Percentiles rank a stretch among this genome's conserved stretches.
Conservation (phyloP, 768 basidiomycete genomes). For the Boletales sp. region DNA sequence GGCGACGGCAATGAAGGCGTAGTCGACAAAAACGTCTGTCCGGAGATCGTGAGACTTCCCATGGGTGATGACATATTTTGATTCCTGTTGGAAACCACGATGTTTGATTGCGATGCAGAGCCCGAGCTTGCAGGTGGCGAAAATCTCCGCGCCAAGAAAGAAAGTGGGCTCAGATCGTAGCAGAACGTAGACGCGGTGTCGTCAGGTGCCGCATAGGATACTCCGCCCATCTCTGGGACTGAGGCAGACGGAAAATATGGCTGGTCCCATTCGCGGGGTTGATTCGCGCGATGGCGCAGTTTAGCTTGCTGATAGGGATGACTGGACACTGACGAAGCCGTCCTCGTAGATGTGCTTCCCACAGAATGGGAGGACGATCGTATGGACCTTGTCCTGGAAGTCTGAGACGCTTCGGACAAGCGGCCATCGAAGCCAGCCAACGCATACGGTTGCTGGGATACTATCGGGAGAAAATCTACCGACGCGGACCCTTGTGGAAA, state of each 20-base stretch:
- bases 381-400: background rate
- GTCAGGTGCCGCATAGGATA: background rate
- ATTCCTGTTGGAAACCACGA: background rate
- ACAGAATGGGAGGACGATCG: conserved; percentile 5
- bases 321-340: conserved; percentile 1
- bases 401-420: background rate
- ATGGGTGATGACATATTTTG: conserved; percentile 2
- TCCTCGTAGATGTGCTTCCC: conserved; percentile 5
- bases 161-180: background rate
- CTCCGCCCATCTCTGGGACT: background rate
- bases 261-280: conserved; percentile 3
- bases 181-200: background rate
- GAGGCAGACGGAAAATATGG: background rate
- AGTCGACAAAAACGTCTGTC: background rate
- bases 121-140: background rate
- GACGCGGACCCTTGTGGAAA: background rate
- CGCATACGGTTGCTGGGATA: conserved; percentile 5
- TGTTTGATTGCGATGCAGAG: conserved; percentile 2
- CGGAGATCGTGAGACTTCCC: background rate
- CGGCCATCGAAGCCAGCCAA: background rate
- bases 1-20: background rate
- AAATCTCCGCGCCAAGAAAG: background rate
- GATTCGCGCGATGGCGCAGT: conserved; percentile 12
- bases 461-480: background rate
- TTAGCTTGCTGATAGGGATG: conserved; percentile 17